A percentile compares a stretch with the other conserved stretches of the same genome.
Conservation (phyloP, 805 yeast genomes). For the Kluyveromyces nonfermentans region DNA sequence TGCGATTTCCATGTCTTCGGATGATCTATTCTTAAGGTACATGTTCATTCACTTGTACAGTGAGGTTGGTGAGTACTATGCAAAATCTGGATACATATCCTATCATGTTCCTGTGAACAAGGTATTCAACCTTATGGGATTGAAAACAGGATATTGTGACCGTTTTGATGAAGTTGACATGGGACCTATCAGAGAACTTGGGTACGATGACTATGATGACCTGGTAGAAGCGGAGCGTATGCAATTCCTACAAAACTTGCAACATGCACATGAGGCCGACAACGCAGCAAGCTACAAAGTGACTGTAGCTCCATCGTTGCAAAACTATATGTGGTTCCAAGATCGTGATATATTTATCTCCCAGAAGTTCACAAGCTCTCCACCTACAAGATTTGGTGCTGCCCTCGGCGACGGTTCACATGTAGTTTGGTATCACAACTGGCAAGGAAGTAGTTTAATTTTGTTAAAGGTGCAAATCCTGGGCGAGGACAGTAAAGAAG, state of each 20-base stretch:
- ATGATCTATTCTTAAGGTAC: conserved; percentile 22
- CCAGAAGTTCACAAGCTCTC: conserved; percentile 9
- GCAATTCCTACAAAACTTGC: conserved; percentile 13
- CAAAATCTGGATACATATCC: conserved; percentile 49
- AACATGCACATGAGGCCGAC: conserved; percentile 12
- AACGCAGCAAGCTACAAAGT: conserved; percentile 20
- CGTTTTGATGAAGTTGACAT: neutral
- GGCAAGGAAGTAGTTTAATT: conserved; percentile 26
- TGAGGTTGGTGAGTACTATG: conserved; percentile 62
- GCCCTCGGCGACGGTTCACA: conserved; percentile 26
- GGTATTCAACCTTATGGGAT: conserved; percentile 18
- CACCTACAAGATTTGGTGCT: conserved; percentile 25
- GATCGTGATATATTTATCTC: conserved; percentile 31
- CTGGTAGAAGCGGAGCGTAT: conserved; percentile 23
- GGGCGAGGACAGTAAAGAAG: conserved; percentile 10
- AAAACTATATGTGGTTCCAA: conserved; percentile 36
- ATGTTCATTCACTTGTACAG: conserved; percentile 49
- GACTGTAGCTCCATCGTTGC: conserved; percentile 31
- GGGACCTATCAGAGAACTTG: conserved; percentile 18
- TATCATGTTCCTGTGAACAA: conserved; percentile 31
- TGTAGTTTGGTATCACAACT: conserved; percentile 38
- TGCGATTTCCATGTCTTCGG: conserved; percentile 13
- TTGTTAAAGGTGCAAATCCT: conserved; percentile 22
- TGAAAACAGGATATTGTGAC: conserved; percentile 12
- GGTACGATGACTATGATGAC: conserved; percentile 26